Percentiles rank a stretch among this genome's conserved stretches.
Conservation (phyloP, 2,329 filamentous ascomycete species). For the Aspergillus flavus region DNA sequence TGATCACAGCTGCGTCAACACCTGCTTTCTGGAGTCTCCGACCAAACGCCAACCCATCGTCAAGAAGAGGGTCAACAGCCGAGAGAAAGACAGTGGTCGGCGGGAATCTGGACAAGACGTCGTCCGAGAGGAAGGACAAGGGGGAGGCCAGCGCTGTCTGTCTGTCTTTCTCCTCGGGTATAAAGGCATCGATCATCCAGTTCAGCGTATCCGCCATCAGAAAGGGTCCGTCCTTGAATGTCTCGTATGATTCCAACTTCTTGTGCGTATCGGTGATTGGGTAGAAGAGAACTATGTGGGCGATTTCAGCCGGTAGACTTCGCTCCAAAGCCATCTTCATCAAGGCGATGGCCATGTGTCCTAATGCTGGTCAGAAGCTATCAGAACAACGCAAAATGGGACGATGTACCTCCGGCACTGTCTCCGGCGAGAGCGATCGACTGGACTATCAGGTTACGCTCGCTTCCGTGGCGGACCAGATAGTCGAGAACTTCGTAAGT, state of each 20-base stretch:
- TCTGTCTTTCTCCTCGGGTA: conserved; percentile 8
- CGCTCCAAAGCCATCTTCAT: conserved; percentile 7
- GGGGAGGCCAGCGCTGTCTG: conserved; percentile 10
- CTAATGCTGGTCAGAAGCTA: background rate
- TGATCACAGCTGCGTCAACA: conserved; percentile 12
- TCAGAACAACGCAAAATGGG: too few relatives aligned
- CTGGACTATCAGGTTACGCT: background rate
- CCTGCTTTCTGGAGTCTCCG: conserved; percentile 14
- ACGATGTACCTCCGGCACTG: background rate
- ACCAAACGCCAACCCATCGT: conserved; percentile 13
- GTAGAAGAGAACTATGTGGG: conserved; percentile 12
- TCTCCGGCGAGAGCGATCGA: background rate
- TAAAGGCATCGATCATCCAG: conserved; percentile 14
- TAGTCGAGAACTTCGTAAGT: conserved; percentile 12
- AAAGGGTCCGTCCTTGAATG: conserved; percentile 11
- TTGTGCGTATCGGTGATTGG: conserved; percentile 13
- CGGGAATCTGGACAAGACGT: conserved; percentile 11
- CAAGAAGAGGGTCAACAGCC: conserved; percentile 11
- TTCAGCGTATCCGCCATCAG: conserved; percentile 12
- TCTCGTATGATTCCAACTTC: conserved; percentile 10
- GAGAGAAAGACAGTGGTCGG: conserved; percentile 13
- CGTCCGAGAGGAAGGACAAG: conserved; percentile 7
- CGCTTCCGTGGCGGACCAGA: background rate
- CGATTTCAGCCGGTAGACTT: conserved; percentile 6
- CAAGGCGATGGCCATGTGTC: conserved; percentile 17